Evolutionary conservation across 176 grass and related monocot species (phyloP).

Genomic region (Ampelocalamus luodianensis): DNA sequence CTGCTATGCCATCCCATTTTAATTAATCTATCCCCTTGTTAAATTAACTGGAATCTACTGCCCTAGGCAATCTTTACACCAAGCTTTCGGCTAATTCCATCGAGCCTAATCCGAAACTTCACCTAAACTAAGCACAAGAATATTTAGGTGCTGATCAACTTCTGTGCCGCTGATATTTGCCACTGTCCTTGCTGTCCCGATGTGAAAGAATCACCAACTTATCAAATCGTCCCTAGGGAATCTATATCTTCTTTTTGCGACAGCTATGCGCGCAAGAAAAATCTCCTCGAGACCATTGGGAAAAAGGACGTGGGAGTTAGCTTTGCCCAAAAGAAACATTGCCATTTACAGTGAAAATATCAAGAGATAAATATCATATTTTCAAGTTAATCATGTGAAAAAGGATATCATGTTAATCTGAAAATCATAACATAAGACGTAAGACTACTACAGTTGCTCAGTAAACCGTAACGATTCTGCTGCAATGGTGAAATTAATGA

Average conservation of each 20-base stretch:
- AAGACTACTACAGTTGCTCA: not conserved
- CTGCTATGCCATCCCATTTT: not conserved
- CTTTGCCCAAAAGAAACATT: not conserved
- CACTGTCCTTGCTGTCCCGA: not conserved
- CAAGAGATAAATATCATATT: not conserved
- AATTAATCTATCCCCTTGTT: not conserved
- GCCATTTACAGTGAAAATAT: not conserved
- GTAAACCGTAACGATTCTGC: not conserved
- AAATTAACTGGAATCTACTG: not conserved
- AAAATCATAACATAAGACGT: no score
- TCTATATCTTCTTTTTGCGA: slow-evolving; percentile 28
- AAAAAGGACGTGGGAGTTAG: not conserved
- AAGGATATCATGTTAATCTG: not conserved
- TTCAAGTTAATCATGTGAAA: not conserved
- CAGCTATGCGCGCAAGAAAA: not conserved
- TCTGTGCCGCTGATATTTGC: no score
- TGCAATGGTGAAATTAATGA: not conserved
- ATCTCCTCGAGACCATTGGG: not conserved
- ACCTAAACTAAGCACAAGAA: not conserved
- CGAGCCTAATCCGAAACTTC: not conserved
- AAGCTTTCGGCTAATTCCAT: not conserved
- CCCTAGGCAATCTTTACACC: not conserved
- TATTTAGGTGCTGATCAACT: not conserved
- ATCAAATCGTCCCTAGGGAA: slow-evolving; percentile 13
- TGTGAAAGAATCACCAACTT: slow-evolving; percentile 14